A percentile compares a stretch with the other conserved stretches of the same genome.
These are phyloP conservation scores for Fagopyrum esculentum DNA, from an alignment of 148 eudicot genomes.

Conservation along the genomic window DNA sequence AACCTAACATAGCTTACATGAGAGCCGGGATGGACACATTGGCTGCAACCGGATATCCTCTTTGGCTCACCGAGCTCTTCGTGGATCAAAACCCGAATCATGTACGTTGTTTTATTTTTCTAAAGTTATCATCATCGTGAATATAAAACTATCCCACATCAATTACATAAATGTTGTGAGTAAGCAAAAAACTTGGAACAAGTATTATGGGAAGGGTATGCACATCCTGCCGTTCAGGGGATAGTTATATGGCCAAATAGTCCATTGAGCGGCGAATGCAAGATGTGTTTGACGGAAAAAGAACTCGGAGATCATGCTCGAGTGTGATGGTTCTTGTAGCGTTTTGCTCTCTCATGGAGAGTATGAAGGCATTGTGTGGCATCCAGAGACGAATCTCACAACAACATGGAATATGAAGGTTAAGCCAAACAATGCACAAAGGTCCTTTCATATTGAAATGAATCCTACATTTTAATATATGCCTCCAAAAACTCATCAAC, in stretches of 20 bases:
- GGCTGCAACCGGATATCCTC: slow-evolving; percentile 31
- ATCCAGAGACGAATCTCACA: slow-evolving; percentile 17
- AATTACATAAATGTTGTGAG: background rate
- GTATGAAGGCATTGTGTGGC: slow-evolving; percentile 28
- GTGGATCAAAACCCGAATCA: slow-evolving; percentile 37
- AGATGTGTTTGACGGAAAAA: slow-evolving; percentile 49
- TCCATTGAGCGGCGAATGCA: slow-evolving; percentile 27
- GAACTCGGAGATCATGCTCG: slow-evolving; percentile 18
- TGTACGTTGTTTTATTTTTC: slow-evolving; percentile 17
- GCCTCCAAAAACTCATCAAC: too few relatives aligned
- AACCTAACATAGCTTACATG: slow-evolving; percentile 48
- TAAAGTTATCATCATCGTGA: too few relatives aligned
- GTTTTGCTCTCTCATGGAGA: slow-evolving; percentile 32
- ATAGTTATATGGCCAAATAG: slow-evolving; percentile 53
- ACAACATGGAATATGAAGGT: slow-evolving; percentile 23
- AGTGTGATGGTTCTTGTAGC: slow-evolving; percentile 32
- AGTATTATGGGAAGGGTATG: slow-evolving; percentile 41
- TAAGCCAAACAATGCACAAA: slow-evolving; percentile 13
- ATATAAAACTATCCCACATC: too few relatives aligned
- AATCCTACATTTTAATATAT: background rate
- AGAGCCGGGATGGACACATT: slow-evolving; percentile 50
- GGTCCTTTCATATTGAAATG: slow-evolving; percentile 4
- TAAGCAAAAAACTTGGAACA: slow-evolving; percentile 40
- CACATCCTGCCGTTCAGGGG: slow-evolving; percentile 48
- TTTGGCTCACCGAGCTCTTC: slow-evolving; percentile 60